phyloP scores from a whole-genome alignment of 2,329 filamentous ascomycete genomes.

The Fusarium musae region DNA sequence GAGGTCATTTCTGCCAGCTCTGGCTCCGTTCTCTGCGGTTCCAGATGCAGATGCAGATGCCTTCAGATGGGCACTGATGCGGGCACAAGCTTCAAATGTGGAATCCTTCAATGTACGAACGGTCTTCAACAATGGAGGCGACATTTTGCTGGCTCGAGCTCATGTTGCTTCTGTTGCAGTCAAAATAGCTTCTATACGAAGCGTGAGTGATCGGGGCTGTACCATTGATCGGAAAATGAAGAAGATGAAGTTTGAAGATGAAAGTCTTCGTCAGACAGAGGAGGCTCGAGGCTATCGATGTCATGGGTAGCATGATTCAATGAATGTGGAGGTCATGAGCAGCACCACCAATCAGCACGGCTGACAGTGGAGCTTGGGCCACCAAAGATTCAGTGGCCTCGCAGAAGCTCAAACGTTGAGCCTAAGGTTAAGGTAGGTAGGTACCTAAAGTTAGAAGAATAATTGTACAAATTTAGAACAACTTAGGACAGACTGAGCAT shows the following conservation, averaged over 20 bases:
- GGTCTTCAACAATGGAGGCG: conserved; percentile 14
- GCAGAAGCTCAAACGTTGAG: no score
- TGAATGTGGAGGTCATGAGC: not conserved
- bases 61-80: conserved; percentile 24
- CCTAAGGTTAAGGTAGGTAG: no score
- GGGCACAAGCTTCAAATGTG: conserved; percentile 30
- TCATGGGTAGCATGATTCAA: not conserved
- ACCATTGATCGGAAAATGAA: not conserved
- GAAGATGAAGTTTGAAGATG: not conserved
- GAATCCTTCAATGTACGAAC: conserved; percentile 32
- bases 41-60: not conserved
- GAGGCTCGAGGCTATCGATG: not conserved
- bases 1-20: conserved; percentile 13
- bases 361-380: not conserved
- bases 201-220: not conserved
- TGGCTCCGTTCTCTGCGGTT: not conserved
- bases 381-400: not conserved
- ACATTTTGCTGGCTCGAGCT: conserved; percentile 12
- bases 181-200: not conserved
- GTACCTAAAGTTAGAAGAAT: not conserved
- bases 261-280: not conserved
- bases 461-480: not conserved
- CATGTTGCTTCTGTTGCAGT: not conserved
- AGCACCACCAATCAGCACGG: not conserved
- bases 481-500: not conserved